phyloP scores from a whole-genome alignment of 169 alveolate species.

The Theileria parva region DNA sequence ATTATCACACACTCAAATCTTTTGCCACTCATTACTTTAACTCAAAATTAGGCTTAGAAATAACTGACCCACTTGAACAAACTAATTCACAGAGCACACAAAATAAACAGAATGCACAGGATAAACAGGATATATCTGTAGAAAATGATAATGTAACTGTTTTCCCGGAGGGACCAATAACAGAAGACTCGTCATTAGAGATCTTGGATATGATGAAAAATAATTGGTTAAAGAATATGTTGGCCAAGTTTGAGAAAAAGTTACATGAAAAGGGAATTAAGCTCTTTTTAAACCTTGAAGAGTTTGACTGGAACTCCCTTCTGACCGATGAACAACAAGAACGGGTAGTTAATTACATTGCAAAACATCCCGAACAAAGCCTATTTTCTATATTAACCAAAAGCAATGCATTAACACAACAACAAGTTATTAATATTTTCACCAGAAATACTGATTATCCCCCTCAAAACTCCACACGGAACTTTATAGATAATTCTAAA shows the following conservation, averaged over 20 bases:
- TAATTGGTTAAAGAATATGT: constrained; percentile 33
- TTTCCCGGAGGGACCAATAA: neutral
- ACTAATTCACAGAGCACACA: neutral
- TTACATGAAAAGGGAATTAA: constrained; percentile 35
- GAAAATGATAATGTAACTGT: neutral
- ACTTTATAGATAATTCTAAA: neutral
- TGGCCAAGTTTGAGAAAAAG: constrained; percentile 36
- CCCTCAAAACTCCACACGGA: neutral
- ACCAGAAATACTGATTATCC: neutral
- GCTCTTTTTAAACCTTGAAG: constrained; percentile 19
- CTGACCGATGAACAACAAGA: constrained; percentile 41
- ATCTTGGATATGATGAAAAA: constrained; percentile 1
- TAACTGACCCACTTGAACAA: neutral
- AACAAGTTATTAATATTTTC: constrained; percentile 25
- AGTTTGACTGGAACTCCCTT: constrained; percentile 36
- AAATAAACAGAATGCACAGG: neutral
- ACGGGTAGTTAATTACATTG: constrained; percentile 37
- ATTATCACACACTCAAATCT: constrained; percentile 49
- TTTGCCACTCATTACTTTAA: constrained; percentile 56
- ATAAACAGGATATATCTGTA: neutral
- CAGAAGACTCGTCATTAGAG: neutral
- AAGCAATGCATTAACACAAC: constrained; percentile 46
- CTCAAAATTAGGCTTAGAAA: constrained; percentile 1
- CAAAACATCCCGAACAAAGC: constrained; percentile 28
- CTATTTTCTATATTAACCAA: constrained; percentile 33